Evolutionary conservation across 208 protist genomes (phyloP).

Genomic region (Porcisia hertigi): DNA sequence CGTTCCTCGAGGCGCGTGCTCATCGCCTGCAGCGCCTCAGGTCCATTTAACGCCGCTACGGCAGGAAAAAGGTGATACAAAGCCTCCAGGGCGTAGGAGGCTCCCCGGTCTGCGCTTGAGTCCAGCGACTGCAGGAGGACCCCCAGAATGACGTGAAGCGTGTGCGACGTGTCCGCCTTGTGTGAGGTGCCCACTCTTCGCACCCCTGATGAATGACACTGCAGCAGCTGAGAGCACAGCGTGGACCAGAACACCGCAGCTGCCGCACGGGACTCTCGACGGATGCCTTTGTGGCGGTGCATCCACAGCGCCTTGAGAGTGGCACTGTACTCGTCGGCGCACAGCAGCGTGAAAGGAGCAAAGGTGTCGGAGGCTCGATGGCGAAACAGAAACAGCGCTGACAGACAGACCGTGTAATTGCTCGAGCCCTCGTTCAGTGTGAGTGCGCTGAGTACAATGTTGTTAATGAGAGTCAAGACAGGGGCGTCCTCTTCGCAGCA

Average conservation of each 20-base stretch:
- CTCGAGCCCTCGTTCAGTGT: constrained; percentile 14
- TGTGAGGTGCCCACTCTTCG: too few species aligned
- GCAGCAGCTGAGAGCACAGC: constrained; percentile 24
- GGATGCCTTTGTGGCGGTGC: constrained; percentile 60
- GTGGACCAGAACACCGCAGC: constrained; percentile 39
- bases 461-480: constrained; percentile 34
- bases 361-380: constrained; percentile 23
- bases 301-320: constrained; percentile 38
- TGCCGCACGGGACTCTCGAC: constrained; percentile 42
- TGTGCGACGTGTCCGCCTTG: not conserved
- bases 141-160: not conserved
- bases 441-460: constrained; percentile 45
- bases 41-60: not conserved
- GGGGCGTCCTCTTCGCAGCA: constrained; percentile 3
- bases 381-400: constrained; percentile 49
- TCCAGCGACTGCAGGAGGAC: not conserved
- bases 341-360: constrained; percentile 30
- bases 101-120: constrained; percentile 1
- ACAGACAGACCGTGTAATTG: constrained; percentile 43
- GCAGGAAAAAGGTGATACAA: constrained; percentile 19
- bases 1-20: constrained; percentile 3
- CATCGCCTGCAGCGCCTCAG: not conserved
- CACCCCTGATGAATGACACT: not conserved
- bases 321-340: constrained; percentile 26
- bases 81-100: constrained; percentile 3